Evolutionary conservation across 2,329 filamentous ascomycete species (phyloP), one percentile per base, ranked within the genome.

Genomic region (Talaromyces pinophilus): DNA sequence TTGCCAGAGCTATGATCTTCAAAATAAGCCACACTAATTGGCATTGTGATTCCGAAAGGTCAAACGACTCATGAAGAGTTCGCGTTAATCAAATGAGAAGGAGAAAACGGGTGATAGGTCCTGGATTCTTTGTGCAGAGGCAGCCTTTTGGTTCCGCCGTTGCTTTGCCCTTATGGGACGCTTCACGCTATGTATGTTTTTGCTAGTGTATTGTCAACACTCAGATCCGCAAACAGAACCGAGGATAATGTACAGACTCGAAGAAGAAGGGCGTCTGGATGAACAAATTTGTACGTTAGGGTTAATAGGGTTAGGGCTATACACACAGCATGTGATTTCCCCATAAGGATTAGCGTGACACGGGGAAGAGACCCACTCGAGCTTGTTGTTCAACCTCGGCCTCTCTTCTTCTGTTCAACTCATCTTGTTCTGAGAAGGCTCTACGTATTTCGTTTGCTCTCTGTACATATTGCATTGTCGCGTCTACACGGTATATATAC

Each of bases 311-410:
- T 48, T 48, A 48, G 25, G 28, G 50, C 28, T 33, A n/a, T 30
- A 30, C 0, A 3, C 0, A 28, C 35, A 48, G 46, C 59, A 63
- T 52, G 46, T 64, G 62, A 55, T 38, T 61, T 30, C 50, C 22
- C 15, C 55, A 52, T 17, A 28, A 19, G 42, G 54, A 48, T 65
- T 59, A 55, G 59, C 63, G 57, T 7, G 38, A 22, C 62, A 55
- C 44, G 46, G 62, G 55, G 48, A 59, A 59, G 35, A 40, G 54
- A 57, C 59, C 64, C 64, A 66, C 64, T 50, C 25, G 19, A 66
- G 64, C 64, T 65, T 52, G 33, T 33, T 46, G 35, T 38, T 30
- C 59, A 67, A 22, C 50, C 66, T 65, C 64, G 59, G 63, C 50
- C 28, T 35, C 10, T 25, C 10, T 30, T 54, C 30, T 63, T 40